Conservation (phyloP, 1,284 basidiomycete genomes). For the Heliocybe sulcata region DNA sequence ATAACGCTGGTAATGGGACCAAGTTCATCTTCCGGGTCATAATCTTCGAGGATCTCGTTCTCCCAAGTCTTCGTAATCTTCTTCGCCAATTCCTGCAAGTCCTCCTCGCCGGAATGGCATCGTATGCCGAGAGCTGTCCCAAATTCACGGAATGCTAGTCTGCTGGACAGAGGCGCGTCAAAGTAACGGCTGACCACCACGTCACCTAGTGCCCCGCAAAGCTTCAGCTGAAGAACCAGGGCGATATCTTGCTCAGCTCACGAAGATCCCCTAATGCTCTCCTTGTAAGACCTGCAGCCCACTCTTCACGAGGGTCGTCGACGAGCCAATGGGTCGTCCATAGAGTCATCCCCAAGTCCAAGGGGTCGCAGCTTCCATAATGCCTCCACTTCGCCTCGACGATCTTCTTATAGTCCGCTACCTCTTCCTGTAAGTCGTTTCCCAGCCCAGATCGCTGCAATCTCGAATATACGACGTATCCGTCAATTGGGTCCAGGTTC, state of each 20-base stretch:
- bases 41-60: background rate
- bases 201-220: background rate
- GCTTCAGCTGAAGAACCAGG: background rate
- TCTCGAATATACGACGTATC: slow-evolving; percentile 20
- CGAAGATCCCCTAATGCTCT: background rate
- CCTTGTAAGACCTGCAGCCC: slow-evolving; percentile 12
- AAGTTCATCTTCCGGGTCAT: slow-evolving; percentile 7
- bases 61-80: slow-evolving; percentile 12
- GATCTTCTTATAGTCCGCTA: slow-evolving; percentile 17
- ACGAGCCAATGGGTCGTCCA: slow-evolving; percentile 21
- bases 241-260: background rate
- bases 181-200: slow-evolving; percentile 8
- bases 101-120: slow-evolving; percentile 9
- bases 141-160: slow-evolving; percentile 21
- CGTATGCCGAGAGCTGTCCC: slow-evolving; percentile 18
- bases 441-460: slow-evolving; percentile 12
- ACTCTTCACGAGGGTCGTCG: slow-evolving; percentile 13
- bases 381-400: slow-evolving; percentile 15
- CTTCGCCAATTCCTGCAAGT: slow-evolving; percentile 3
- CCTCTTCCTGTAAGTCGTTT: slow-evolving; percentile 14
- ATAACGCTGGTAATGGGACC: slow-evolving; percentile 15
- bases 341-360: slow-evolving; percentile 21
- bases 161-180: slow-evolving; percentile 13
- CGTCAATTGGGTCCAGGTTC: slow-evolving; percentile 21
- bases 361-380: slow-evolving; percentile 17